phyloP scores from a whole-genome alignment of 495 filamentous ascomycete species.

The Apodospora peruviana region DNA sequence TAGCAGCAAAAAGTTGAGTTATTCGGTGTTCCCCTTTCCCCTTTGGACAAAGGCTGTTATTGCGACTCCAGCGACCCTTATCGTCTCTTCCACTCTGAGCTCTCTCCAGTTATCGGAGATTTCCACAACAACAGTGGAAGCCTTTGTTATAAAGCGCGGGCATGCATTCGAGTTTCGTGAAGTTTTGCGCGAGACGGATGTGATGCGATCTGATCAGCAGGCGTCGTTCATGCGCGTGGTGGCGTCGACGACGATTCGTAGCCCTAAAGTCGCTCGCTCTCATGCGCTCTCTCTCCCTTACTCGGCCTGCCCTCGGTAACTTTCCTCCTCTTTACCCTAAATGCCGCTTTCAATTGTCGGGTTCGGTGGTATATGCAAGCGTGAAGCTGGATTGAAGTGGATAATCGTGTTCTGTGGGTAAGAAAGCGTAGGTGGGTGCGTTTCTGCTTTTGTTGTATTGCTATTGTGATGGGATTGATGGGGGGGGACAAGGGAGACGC shows the following conservation, averaged over 20 bases:
- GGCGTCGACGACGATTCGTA: background rate
- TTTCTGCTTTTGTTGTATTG: slow-evolving; percentile 20
- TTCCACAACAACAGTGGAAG: background rate
- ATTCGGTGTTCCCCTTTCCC: background rate
- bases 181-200: background rate
- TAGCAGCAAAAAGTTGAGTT: background rate
- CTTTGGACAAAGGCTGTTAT: no score
- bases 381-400: no score
- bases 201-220: slow-evolving; percentile 11
- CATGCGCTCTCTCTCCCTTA: slow-evolving; percentile 1
- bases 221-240: slow-evolving; percentile 5
- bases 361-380: background rate
- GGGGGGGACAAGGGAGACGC: slow-evolving; percentile 4
- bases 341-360: background rate
- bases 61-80: no score
- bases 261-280: background rate
- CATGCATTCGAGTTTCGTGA: background rate
- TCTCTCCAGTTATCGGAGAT: no score
- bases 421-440: background rate
- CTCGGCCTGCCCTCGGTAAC: background rate
- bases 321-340: background rate
- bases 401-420: background rate
- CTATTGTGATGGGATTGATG: slow-evolving; percentile 15
- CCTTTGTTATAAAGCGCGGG: background rate
- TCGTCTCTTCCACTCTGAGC: no score